phyloP scores from a whole-genome alignment of 257 asterid genomes.

The Parsonsia alboflavescens region DNA sequence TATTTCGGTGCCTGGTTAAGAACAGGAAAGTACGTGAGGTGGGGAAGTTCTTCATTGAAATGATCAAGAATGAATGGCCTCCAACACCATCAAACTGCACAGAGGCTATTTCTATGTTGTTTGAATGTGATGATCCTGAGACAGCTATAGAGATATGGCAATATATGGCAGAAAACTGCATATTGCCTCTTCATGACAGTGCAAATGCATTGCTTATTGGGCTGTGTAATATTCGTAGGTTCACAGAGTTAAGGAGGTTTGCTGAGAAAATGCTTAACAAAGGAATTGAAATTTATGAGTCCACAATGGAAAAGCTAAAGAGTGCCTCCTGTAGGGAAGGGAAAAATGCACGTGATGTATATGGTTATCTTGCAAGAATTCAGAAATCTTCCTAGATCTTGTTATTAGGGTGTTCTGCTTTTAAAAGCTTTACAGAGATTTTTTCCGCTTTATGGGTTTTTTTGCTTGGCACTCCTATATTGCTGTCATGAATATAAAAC shows the following conservation, averaged over 20 bases:
- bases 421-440: not conserved
- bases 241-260: constrained; percentile 50
- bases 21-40: constrained; percentile 45
- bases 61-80: constrained; percentile 70
- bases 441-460: not conserved
- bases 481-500: not conserved
- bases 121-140: constrained; percentile 68
- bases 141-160: constrained; percentile 67
- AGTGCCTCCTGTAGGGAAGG: constrained; percentile 44
- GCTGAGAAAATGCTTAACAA: constrained; percentile 62
- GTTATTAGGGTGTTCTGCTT: constrained; percentile 14
- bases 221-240: constrained; percentile 51
- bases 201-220: constrained; percentile 71
- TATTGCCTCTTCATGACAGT: constrained; percentile 55
- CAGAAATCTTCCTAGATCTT: constrained; percentile 44
- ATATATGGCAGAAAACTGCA: constrained; percentile 41
- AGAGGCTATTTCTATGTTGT: constrained; percentile 51
- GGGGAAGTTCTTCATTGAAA: constrained; percentile 55
- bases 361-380: constrained; percentile 49
- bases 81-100: constrained; percentile 51
- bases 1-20: constrained; percentile 58
- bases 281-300: constrained; percentile 43
- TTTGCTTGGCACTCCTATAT: not conserved
- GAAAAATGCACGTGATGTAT: constrained; percentile 44
- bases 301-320: constrained; percentile 60